Base-by-base conservation (phyloP, 1,284 basidiomycete species). In the Pseudomicrostroma phylloplanum region DNA sequence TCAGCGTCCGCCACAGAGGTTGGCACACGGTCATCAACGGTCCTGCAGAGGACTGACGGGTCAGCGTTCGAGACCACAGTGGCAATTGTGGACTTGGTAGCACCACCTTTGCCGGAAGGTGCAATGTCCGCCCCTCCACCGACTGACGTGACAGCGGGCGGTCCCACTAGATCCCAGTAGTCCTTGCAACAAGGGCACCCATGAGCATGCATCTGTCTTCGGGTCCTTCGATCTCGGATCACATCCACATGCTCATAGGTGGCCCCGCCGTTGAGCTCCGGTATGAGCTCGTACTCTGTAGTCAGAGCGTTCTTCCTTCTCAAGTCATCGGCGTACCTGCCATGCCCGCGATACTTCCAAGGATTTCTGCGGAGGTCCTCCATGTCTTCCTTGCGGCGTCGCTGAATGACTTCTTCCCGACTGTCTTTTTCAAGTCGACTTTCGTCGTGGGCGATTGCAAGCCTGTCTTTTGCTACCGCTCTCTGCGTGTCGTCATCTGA, bases 181-280 rank as follows among this genome's bases (percentile, higher is more conserved):
- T 26, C 51, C 51, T 54, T 54, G 26, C 51, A 54, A 25, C 51
- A 54, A 7, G 51, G 51, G 26, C 51, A 54, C 6, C 26, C 51
- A 19, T 54, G 26, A 6, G 51, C 51, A 25, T 54, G 51, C 51
- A 54, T 54, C 17, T 25, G n/a, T 15, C 21, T 54, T 13, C 51
- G 2, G 21, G 21, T 54, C 51, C 26, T 13, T 26, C 25, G 19
- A 54, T 54, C 51, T 8, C 51, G 51, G 8, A 26, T 25, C 21
- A 54, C 51, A 19, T 21, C n/a, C 21, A 54, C 51, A 25, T 54
- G 51, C 51, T 54, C 51, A 19, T 54, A 26, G 2, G n/a, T 25
- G 15, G 26, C 21, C 6, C 51, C 51, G 51, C 51, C 51, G 13
- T 54, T 54, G 17, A 54, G 21, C 21, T 54, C 51, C 21, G 51